Evolutionary conservation across 352 stramenopile species (phyloP).

Genomic region (Pythium biforme): DNA sequence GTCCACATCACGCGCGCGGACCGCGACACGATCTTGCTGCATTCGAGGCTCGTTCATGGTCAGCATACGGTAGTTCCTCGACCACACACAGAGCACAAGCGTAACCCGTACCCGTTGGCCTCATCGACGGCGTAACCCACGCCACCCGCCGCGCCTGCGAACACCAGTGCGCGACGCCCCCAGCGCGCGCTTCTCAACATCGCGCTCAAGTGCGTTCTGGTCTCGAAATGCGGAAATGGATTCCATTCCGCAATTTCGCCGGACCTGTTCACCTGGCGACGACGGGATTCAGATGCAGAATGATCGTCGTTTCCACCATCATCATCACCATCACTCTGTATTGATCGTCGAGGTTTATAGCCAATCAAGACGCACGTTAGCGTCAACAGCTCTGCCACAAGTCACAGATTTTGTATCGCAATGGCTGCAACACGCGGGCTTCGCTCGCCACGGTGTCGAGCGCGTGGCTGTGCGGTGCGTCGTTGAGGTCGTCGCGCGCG

Average conservation of each 20-base stretch:
- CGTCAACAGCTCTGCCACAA: slow-evolving; percentile 20
- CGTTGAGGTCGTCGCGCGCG: not conserved
- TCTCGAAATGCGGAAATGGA: not conserved
- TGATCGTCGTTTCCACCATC: slow-evolving; percentile 17
- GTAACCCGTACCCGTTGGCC: slow-evolving; percentile 40
- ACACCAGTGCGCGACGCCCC: slow-evolving; percentile 11
- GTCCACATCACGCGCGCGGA: slow-evolving; percentile 57
- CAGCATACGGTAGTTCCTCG: not conserved
- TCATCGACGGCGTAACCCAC: slow-evolving; percentile 42
- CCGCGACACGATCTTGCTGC: slow-evolving; percentile 60
- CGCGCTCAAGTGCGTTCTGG: too few species aligned
- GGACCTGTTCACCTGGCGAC: slow-evolving; percentile 12
- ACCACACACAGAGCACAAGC: not conserved
- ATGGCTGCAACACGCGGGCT: not conserved
- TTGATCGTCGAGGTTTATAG: not conserved
- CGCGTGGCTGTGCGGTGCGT: not conserved
- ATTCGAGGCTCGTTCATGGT: not conserved
- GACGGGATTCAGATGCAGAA: slow-evolving; percentile 13
- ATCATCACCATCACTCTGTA: slow-evolving; percentile 18
- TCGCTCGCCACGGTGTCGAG: slow-evolving; percentile 9
- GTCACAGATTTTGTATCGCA: slow-evolving; percentile 16
- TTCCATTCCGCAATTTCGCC: not conserved
- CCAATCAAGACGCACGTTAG: slow-evolving; percentile 2
- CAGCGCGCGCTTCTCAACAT: slow-evolving; percentile 7
- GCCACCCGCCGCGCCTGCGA: slow-evolving; percentile 18